Percentiles rank a stretch among this genome's conserved stretches.
Evolutionary conservation across 2,329 filamentous ascomycete species (phyloP).

Genomic region (Pleoardoris graminearum): DNA sequence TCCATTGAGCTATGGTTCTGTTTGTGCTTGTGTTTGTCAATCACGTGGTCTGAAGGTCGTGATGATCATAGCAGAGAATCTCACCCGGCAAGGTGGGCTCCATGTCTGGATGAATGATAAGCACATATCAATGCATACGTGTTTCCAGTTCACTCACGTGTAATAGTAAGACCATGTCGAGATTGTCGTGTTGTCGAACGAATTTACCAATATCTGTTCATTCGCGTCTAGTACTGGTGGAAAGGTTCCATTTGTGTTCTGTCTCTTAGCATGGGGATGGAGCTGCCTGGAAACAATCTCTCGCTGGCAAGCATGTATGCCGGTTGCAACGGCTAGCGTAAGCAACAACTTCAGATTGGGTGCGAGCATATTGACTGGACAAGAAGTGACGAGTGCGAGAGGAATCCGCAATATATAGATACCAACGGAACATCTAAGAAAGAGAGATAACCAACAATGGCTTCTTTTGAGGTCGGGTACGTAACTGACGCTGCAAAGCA

Average conservation of each 20-base stretch:
- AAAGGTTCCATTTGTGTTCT: slow-evolving; percentile 29
- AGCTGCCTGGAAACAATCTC: slow-evolving; percentile 32
- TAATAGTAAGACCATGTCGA: slow-evolving; percentile 46
- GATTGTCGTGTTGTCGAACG: slow-evolving; percentile 48
- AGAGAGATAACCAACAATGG: too few species aligned
- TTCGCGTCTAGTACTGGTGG: slow-evolving; percentile 41
- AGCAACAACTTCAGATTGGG: slow-evolving; percentile 31
- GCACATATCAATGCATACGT: too few species aligned
- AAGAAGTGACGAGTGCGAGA: too few species aligned
- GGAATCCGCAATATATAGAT: slow-evolving; percentile 18
- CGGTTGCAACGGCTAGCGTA: slow-evolving; percentile 33
- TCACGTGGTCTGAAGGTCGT: too few species aligned
- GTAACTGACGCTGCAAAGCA: slow-evolving; percentile 3
- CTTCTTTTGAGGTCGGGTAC: not conserved
- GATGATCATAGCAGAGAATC: too few species aligned
- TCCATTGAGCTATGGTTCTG: slow-evolving; percentile 47
- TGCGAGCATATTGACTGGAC: not conserved
- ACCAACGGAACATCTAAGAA: not conserved
- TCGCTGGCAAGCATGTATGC: slow-evolving; percentile 40
- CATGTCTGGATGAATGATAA: too few species aligned
- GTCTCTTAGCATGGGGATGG: slow-evolving; percentile 33
- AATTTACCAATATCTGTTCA: slow-evolving; percentile 46
- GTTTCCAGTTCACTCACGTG: slow-evolving; percentile 25
- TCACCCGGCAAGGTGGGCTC: too few species aligned
- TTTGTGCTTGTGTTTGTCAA: too few species aligned